Evolutionary conservation across 2,329 filamentous ascomycete genomes (phyloP), one percentile per base, ranked within the genome.

Genomic region (Aspergillus texensis): DNA sequence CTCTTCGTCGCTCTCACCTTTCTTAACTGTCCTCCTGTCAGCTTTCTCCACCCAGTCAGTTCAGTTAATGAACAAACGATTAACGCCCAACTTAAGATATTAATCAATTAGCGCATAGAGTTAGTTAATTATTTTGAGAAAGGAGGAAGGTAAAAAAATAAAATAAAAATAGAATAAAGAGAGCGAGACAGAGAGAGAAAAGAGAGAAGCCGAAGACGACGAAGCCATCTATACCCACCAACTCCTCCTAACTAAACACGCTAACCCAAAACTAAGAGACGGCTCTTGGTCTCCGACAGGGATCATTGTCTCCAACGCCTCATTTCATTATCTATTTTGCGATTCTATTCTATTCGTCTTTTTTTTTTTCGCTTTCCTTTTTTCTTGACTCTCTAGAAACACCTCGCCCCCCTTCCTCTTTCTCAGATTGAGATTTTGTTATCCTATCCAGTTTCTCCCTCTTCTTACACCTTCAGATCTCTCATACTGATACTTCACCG

Each of bases 271-370:
- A 63, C 54, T 61, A 65, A 63, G 62, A 56, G 48, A 55, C 62
- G 57, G 57, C 36, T 62, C 55, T 59, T 64, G 64, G 62, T 64
- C 62, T 65, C 58, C 58, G 46, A 59, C 63, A 67, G 60, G 63
- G 63, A 63, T 67, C 64, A 64, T 62, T 61, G 65, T 62, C 62
- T 64, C 63, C 53, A 53, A 58, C 50, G 55, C 62, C 58, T 63
- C 54, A 50, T 53, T 57, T 57, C 36, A 53, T 24, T 58, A 53
- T 50, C 54, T 41, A 45, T 50, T 55, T 62, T 46, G 36, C 36
- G 52, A 58, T 62, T 46, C 46, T 55, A 53, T 50, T 53, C 43
- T 6, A 12, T 32, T 56, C 39, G 58, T 43, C 58, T 58, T 45
- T n/a, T 60, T 28, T 39, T 57, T 53, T 11, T 54, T 55, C 58